Base-by-base conservation (phyloP, 2,329 filamentous ascomycete species). In the Aaosphaeria arxii region DNA sequence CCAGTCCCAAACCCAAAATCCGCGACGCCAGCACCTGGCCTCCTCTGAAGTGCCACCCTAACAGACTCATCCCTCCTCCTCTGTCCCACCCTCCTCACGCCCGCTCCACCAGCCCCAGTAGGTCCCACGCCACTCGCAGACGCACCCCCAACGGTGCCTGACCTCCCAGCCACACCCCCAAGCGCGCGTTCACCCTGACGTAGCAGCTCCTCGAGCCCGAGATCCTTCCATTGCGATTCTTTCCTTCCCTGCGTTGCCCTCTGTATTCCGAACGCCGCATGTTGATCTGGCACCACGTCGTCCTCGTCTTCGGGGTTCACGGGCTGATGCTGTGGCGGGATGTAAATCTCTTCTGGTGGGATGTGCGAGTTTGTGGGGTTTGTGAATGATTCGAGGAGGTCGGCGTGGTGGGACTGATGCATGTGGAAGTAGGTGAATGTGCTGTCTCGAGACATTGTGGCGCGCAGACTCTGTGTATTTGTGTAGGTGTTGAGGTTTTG, bases 231-330 rank as follows among this genome's bases (percentile, higher is more conserved):
- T 6, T 84, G 84, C 1, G 86, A 79, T 71, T 91, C 87, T 60
- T 79, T 81, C 58, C 77, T 78, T 54, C 81, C 80, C 72, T 90
- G 86, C 11, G 88, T 91, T 7, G 89, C 89, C 57, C 87, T 82
- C 69, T 89, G 84, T 60, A 95, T 94, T 36, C 89, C 89, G 67
- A 94, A 94, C 0, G 89, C 89, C 9, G 89, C 89, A 65, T 94
- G 89, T 72, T 94, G 89, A 69, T 94, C 88, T 0, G 89, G 89
- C 4, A 94, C 89, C 4, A 94, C 87, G 63, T 94, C 89, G 64
- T 94, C 89, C 71, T 94, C 88, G 67, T 94, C 89, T 70, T 94
- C 89, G 0, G 89, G 89, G 66, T 94, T 92, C 63, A 91, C 79
- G 38, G 89, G 89, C 67, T 90, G 88, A 65, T 91, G 83, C 53